Evolutionary conservation across 2,329 filamentous ascomycete genomes (phyloP).

Genomic region (Bertia moriformis): DNA sequence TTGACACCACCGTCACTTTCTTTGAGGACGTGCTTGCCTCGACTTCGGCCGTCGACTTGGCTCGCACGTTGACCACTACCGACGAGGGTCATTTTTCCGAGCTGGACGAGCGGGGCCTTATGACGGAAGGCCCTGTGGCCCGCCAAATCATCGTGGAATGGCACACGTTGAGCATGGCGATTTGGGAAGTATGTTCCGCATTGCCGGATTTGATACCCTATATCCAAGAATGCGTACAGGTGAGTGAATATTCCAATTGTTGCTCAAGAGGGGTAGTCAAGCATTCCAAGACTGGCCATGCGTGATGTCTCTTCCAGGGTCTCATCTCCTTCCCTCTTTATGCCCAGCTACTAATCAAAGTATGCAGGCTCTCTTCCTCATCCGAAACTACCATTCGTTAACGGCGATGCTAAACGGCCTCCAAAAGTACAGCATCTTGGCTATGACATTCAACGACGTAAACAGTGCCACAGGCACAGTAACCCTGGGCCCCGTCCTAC

Average conservation of each 20-base stretch:
- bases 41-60: constrained; percentile 14
- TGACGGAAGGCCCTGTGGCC: constrained; percentile 9
- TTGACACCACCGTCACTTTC: constrained; percentile 15
- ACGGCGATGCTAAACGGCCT: constrained; percentile 19
- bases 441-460: constrained; percentile 7
- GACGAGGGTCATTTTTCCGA: constrained; percentile 15
- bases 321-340: constrained; percentile 2
- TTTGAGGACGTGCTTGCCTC: constrained; percentile 17
- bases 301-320: background rate
- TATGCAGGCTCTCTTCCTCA: constrained; percentile 12
- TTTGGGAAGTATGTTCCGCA: constrained; percentile 20
- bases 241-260: constrained; percentile 8
- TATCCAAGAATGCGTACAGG: constrained; percentile 18
- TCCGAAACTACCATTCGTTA: constrained; percentile 18
- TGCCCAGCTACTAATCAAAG: constrained; percentile 1
- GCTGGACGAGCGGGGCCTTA: constrained; percentile 10
- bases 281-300: too few species aligned
- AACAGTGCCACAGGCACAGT: constrained; percentile 6
- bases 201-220: constrained; percentile 14
- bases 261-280: constrained; percentile 1
- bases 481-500: constrained; percentile 9
- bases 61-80: constrained; percentile 12
- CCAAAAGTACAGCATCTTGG: constrained; percentile 13
- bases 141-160: constrained; percentile 12
- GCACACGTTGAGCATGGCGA: constrained; percentile 13